Conservation (phyloP, 129 eudicot species). For the Flaveria linearis region DNA sequence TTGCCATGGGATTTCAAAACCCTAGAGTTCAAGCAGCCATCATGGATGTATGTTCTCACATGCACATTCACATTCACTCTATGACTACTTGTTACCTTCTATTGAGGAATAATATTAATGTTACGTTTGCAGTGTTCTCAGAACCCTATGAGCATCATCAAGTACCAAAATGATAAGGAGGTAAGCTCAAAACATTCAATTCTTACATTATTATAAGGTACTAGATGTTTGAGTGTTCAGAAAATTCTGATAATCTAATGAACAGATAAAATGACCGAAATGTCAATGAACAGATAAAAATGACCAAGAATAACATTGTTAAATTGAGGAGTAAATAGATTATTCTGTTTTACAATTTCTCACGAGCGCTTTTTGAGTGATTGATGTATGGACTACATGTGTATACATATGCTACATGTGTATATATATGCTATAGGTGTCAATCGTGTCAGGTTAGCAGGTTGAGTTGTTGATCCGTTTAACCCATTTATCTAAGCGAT, state of each 20-base stretch:
- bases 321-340: not conserved
- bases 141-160: constrained; percentile 83
- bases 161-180: constrained; percentile 99
- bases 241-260: not conserved
- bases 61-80: not conserved
- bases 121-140: constrained; percentile 81
- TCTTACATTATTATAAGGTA: not conserved
- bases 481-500: not conserved
- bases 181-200: constrained; percentile 34
- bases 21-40: constrained; percentile 99
- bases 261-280: not conserved
- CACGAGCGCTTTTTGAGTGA: no score
- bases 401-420: no score
- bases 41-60: constrained; percentile 71
- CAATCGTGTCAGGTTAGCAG: not conserved
- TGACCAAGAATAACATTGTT: not conserved
- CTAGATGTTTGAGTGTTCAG: not conserved
- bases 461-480: not conserved
- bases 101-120: not conserved
- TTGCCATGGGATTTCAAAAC: constrained; percentile 97
- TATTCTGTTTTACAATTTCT: not conserved
- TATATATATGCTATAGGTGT: no score
- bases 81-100: not conserved
- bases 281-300: not conserved
- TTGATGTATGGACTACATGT: no score